phyloP scores from a whole-genome alignment of 495 filamentous ascomycete species.

The Letharia columbiana region DNA sequence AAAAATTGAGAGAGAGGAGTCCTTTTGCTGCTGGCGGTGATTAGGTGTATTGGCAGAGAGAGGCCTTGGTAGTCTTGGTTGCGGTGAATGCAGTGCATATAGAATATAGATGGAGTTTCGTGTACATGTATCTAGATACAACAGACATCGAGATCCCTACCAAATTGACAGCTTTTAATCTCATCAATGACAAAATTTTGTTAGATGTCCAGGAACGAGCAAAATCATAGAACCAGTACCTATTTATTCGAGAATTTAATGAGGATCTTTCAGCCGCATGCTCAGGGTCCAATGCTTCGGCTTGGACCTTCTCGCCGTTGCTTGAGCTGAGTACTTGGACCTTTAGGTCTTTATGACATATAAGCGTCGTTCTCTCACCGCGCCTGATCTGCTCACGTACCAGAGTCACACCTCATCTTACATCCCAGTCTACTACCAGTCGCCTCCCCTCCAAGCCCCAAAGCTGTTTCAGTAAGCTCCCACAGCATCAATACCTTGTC shows the following conservation, averaged over 20 bases:
- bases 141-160: neutral
- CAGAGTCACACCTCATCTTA: neutral
- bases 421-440: neutral
- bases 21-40: constrained; percentile 49
- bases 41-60: neutral
- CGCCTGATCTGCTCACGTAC: neutral
- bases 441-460: neutral
- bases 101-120: neutral
- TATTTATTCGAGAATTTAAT: neutral
- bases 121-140: neutral
- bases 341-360: neutral
- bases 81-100: neutral
- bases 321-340: neutral
- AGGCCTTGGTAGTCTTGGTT: neutral
- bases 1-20: constrained; percentile 49
- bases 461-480: neutral
- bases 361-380: neutral
- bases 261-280: neutral
- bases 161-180: neutral
- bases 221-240: neutral
- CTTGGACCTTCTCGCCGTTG: neutral
- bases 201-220: neutral
- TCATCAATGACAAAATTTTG: neutral
- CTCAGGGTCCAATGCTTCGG: neutral
- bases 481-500: neutral